Conservation (phyloP, 192 early-diverging fungal species). For the Bifiguratus adelaidae region DNA sequence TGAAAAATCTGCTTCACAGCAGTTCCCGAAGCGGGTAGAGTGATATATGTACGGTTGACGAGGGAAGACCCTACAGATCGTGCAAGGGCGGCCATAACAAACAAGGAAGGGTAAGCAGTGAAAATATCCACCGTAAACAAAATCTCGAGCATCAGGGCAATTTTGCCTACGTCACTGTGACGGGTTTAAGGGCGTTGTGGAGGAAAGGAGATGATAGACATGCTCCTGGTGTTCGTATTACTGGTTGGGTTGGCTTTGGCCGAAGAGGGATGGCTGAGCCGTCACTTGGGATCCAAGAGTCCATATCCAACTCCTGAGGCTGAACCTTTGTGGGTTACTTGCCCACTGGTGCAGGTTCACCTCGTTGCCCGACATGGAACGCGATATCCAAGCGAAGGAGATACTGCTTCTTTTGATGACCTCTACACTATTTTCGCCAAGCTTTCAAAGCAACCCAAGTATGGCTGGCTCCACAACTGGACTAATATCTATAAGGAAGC, state of each 20-base stretch:
- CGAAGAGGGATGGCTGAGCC: constrained; percentile 4
- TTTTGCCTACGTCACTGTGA: background rate
- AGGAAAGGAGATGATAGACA: background rate
- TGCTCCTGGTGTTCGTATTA: background rate
- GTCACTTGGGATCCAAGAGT: constrained; percentile 1
- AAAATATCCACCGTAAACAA: background rate
- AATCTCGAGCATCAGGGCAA: background rate
- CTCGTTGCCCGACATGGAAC: constrained; percentile 5
- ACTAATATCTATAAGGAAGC: background rate
- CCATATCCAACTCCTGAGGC: background rate
- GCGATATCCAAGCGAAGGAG: constrained; percentile 3
- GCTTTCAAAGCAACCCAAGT: background rate
- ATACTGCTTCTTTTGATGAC: background rate
- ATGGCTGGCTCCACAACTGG: constrained; percentile 2
- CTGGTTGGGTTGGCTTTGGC: too few relatives aligned
- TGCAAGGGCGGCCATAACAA: constrained; percentile 40
- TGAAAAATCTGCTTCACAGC: constrained; percentile 30
- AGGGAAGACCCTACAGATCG: constrained; percentile 32
- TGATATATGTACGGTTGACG: constrained; percentile 39
- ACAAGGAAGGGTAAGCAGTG: background rate
- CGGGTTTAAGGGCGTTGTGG: background rate
- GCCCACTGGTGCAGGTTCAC: constrained; percentile 1
- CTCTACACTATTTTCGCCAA: background rate
- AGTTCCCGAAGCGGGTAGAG: constrained; percentile 26
- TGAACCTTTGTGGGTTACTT: background rate